Evolutionary conservation across 768 basidiomycete species (phyloP).

Genomic region (Trametes gibbosa): DNA sequence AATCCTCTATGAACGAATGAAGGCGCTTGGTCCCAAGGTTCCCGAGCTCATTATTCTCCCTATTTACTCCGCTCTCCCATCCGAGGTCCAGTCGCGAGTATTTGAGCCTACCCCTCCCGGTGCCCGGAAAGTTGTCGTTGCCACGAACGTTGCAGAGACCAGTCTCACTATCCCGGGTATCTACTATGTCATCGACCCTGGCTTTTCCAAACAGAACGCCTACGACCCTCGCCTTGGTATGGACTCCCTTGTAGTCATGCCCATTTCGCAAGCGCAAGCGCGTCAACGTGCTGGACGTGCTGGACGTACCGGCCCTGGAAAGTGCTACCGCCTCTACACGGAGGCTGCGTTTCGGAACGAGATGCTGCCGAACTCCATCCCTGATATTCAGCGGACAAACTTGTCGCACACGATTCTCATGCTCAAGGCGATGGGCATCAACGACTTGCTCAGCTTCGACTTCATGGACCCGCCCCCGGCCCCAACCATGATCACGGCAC

Average conservation of each 20-base stretch:
- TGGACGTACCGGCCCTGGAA: slow-evolving; percentile 96
- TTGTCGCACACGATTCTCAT: slow-evolving; percentile 89
- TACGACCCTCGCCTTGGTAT: slow-evolving; percentile 97
- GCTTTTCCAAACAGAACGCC: slow-evolving; percentile 98
- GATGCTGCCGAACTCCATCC: slow-evolving; percentile 96
- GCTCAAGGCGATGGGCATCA: slow-evolving; percentile 98
- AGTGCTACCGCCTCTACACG: slow-evolving; percentile 96
- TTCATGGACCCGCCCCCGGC: slow-evolving; percentile 99
- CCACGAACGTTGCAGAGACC: slow-evolving; percentile 99
- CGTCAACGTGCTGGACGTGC: slow-evolving; percentile 95
- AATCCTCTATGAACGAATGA: slow-evolving; percentile 98
- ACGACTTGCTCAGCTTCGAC: slow-evolving; percentile 95
- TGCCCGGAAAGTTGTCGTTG: slow-evolving; percentile 97
- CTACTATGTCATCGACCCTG: slow-evolving; percentile 98
- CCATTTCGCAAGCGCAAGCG: slow-evolving; percentile 98
- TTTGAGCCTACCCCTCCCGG: slow-evolving; percentile 98
- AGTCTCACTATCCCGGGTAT: slow-evolving; percentile 98
- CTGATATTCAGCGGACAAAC: slow-evolving; percentile 96
- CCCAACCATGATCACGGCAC: slow-evolving; percentile 93
- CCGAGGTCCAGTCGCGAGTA: slow-evolving; percentile 95
- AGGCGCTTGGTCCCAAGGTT: slow-evolving; percentile 96
- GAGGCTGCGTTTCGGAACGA: slow-evolving; percentile 98
- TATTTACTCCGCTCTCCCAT: slow-evolving; percentile 96
- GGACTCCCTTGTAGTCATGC: slow-evolving; percentile 98
- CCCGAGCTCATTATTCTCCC: slow-evolving; percentile 96